Conservation (phyloP, 208 protist species). For the Acanthamoeba triangularis region DNA sequence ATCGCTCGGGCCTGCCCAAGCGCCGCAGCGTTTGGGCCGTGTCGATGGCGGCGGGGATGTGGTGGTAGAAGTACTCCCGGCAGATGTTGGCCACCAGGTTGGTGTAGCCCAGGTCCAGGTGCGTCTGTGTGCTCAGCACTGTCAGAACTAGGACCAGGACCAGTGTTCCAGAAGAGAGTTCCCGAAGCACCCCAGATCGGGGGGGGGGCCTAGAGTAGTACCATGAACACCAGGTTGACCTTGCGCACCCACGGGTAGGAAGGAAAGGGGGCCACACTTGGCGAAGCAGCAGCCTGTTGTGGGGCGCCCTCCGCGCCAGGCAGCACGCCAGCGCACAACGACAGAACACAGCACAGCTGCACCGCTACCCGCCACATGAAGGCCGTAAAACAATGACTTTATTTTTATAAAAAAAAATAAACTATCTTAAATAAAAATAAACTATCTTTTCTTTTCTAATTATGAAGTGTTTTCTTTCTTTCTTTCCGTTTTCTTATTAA, state of each 20-base stretch:
- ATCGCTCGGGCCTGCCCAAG: neutral
- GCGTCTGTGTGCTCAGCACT: neutral
- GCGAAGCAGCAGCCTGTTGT: neutral
- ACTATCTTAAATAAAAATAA: no score
- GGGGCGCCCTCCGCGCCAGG: neutral
- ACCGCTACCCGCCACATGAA: no score
- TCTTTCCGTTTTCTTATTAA: no score
- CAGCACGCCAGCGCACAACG: neutral
- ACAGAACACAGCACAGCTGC: no score
- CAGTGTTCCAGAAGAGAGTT: no score
- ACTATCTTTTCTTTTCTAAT: no score
- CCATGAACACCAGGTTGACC: neutral
- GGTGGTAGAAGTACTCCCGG: slow-evolving; percentile 9
- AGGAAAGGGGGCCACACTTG: neutral
- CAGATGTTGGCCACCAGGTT: slow-evolving; percentile 35
- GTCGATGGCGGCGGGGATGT: slow-evolving; percentile 6
- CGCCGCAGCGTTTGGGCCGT: neutral
- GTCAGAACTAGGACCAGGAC: no score
- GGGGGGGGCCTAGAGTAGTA: neutral
- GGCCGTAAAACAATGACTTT: no score
- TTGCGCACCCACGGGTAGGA: neutral
- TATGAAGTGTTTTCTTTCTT: no score
- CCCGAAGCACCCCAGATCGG: neutral
- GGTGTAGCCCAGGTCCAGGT: slow-evolving; percentile 25
- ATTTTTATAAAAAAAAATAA: no score